Base-by-base conservation (phyloP, 164 flowering plant species). In the Warburgia ugandensis region DNA sequence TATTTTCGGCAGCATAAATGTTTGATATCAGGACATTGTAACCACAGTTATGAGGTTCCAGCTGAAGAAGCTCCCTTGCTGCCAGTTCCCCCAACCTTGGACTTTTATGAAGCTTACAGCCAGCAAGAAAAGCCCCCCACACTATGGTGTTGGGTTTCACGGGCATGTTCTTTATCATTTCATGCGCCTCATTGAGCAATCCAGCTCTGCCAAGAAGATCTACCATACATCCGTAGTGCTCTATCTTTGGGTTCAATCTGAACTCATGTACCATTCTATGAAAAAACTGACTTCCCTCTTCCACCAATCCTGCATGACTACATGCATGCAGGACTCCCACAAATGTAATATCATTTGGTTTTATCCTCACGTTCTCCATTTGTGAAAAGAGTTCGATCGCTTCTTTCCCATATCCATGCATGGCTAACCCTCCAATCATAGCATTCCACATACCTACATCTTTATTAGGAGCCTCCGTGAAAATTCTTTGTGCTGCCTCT, bases 161-260 rank as follows among this genome's bases (percentile, higher is more conserved):
- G 2, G 83, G 80, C 80, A 81, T 78, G 54, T 44, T 55, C 25
- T 65, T 46, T 26, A 81, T 73, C 38, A 71, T 45, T 26, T 74
- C 44, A 38, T 59, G 47, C 11, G 87, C 83, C 53, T 74, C 73
- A 20, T 67, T 55, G 21, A 81, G 70, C 43, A 44, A 56, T 54
- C 87, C 83, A 13, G 81, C 81, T 62, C 81, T 72, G 22, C 81
- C 83, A 6, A 80, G 69, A 55, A 77, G 73, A 70, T 80, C 83
- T 27, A 80, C 83, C 73, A 77, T 66, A 45, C 86, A 80, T 33
- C 83, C 86, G 37, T 76, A 78, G 52, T 77, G 86, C 68, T 76
- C 80, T 30, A 81, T 62, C 33, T 63, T 66, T 7, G 78, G 81
- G 8, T 36, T 64, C 68, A 76, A 36, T 23, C 64, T 64, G 46